Evolutionary conservation across 2,329 filamentous ascomycete species (phyloP).

Genomic region (Cadophora sp.): DNA sequence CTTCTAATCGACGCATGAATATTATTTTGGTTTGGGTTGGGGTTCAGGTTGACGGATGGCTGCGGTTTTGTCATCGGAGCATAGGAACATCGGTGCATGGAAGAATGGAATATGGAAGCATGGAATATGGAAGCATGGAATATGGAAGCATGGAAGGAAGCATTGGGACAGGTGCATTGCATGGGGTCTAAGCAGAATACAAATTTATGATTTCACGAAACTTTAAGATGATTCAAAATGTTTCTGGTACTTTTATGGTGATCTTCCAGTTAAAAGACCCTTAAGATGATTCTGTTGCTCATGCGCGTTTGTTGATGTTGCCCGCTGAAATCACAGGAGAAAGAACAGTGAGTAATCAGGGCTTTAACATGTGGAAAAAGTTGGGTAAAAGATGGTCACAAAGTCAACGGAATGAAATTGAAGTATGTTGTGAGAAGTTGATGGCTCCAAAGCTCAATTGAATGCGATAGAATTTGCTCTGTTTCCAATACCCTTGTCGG

Average conservation of each 20-base stretch:
- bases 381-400: too few species aligned
- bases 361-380: too few species aligned
- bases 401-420: too few species aligned
- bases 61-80: slow-evolving; percentile 29
- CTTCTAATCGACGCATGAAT: not conserved
- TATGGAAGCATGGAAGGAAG: slow-evolving; percentile 24
- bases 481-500: not conserved
- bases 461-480: too few species aligned
- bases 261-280: not conserved
- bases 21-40: slow-evolving; percentile 23
- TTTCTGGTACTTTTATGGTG: not conserved
- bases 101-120: not conserved
- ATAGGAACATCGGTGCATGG: slow-evolving; percentile 26
- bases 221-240: not conserved
- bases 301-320: not conserved
- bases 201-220: not conserved
- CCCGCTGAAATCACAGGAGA: not conserved
- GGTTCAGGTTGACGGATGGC: slow-evolving; percentile 27
- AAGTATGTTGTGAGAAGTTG: too few species aligned
- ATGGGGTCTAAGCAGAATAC: not conserved
- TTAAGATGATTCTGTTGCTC: too few species aligned
- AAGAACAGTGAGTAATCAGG: not conserved
- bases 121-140: too few species aligned
- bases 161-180: slow-evolving; percentile 15
- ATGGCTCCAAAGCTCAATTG: too few species aligned